Base-by-base conservation (phyloP, 768 basidiomycete genomes). In the Phlebiopsis gigantea region DNA sequence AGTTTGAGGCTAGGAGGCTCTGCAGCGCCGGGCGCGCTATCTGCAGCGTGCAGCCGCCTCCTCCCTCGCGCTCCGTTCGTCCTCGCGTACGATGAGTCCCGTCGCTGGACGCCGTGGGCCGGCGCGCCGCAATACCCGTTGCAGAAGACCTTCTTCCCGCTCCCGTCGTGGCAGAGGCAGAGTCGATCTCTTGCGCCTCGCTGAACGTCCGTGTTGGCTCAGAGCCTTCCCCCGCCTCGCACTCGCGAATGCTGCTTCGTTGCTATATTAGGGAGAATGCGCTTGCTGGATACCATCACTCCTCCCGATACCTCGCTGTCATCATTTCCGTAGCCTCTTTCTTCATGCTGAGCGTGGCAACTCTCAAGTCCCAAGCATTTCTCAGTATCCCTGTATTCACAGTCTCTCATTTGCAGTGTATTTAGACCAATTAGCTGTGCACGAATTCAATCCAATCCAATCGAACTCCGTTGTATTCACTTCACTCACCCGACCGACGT, bases 101-200 rank as follows among this genome's bases (percentile, higher is more conserved):
- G 68, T 62, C 60, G 68, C 72, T 74, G 54, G 76, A 74, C 42
- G 72, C 70, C 63, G 69, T 68, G 67, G 73, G 72, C 69, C 67
- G 68, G 70, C 63, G 66, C 49, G 57, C 57, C 56, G 65, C 62
- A 68, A 65, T 61, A 61, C 31, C 34, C 50, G 50, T 41, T 34
- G 31, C 50, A 31, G 31, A 51, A 31, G 39, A 29, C 31, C 12
- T 31, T 34, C 50, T 34, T 46, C 30, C 39, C 34, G 12, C 8
- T 39, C 34, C 34, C 34, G 48, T 25, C 31, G 31, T n/a, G 39
- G 55, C 57, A 53, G 58, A 58, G 58, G 28, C 22, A 53, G 58
- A 51, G 58, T 55, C 26, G 58, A 48, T 29, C 53, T 59, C 28
- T 26, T 29, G 24, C 45, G 49, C 24, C 58, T 59, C 45, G 58